A percentile compares a stretch with the other conserved stretches of the same genome.
Conservation (phyloP, 2,329 filamentous ascomycete genomes). For the Beauveria pseudobassiana region DNA sequence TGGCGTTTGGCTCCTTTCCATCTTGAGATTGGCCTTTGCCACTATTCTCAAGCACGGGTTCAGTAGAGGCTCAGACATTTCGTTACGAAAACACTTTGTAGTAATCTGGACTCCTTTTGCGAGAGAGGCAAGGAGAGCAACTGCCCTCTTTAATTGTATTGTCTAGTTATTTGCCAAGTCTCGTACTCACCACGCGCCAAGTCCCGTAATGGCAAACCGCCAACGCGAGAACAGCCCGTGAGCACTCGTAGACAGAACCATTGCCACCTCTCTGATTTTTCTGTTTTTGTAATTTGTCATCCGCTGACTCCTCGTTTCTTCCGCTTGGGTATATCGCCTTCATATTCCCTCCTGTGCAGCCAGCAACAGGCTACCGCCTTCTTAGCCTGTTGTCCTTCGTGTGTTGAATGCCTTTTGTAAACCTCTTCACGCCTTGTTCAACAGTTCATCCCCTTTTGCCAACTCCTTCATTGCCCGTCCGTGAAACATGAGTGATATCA, state of each 20-base stretch:
- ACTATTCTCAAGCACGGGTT: not conserved
- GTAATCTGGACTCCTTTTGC: not conserved
- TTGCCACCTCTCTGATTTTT: slow-evolving; percentile 18
- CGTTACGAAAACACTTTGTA: not conserved
- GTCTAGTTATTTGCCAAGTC: slow-evolving; percentile 4
- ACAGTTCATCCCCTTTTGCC: slow-evolving; percentile 18
- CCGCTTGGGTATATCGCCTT: slow-evolving; percentile 14
- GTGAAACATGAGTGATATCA: slow-evolving; percentile 27
- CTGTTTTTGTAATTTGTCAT: slow-evolving; percentile 19
- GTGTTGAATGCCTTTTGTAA: slow-evolving; percentile 1
- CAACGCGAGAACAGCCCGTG: not conserved
- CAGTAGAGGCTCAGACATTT: not conserved
- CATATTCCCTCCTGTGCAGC: slow-evolving; percentile 11
- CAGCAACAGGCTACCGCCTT: not conserved
- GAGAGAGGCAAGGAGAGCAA: not conserved
- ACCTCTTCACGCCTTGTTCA: slow-evolving; percentile 4
- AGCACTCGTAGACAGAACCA: slow-evolving; percentile 5
- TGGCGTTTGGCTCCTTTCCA: slow-evolving; percentile 24
- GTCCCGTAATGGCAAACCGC: not conserved
- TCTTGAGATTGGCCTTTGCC: slow-evolving; percentile 16
- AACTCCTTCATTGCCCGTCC: slow-evolving; percentile 22
- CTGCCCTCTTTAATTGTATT: slow-evolving; percentile 1
- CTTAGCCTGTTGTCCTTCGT: not conserved
- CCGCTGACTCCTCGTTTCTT: slow-evolving; percentile 14
- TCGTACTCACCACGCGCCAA: not conserved